Evolutionary conservation across 768 basidiomycete genomes (phyloP).

Genomic region (Amanita rimosa): DNA sequence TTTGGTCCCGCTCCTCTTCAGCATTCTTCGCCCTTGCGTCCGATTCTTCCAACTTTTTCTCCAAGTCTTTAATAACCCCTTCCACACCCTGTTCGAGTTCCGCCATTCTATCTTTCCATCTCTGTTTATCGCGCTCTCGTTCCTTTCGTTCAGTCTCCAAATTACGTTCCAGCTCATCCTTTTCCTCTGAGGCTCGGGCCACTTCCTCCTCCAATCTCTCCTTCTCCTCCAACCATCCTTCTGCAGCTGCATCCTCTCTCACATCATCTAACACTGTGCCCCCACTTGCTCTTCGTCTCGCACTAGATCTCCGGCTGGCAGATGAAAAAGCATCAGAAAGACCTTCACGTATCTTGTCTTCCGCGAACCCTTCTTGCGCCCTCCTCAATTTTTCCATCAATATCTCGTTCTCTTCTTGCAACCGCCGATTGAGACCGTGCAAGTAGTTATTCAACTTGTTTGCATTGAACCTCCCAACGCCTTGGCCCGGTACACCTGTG

Average conservation of each 20-base stretch:
- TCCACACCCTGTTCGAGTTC: slow-evolving; percentile 66
- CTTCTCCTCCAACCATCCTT: slow-evolving; percentile 66
- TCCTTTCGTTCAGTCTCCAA: slow-evolving; percentile 46
- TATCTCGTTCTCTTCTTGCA: slow-evolving; percentile 78
- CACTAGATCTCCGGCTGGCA: slow-evolving; percentile 22
- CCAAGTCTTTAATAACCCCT: slow-evolving; percentile 54
- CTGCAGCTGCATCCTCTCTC: slow-evolving; percentile 48
- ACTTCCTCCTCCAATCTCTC: slow-evolving; percentile 36
- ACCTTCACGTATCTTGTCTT: neutral
- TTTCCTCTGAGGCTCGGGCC: slow-evolving; percentile 41
- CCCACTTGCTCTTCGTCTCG: slow-evolving; percentile 35
- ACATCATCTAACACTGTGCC: slow-evolving; percentile 47
- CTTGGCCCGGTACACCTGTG: slow-evolving; percentile 42
- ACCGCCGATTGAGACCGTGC: slow-evolving; percentile 70
- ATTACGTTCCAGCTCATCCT: slow-evolving; percentile 31
- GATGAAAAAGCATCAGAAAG: slow-evolving; percentile 14
- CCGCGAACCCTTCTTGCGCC: slow-evolving; percentile 24
- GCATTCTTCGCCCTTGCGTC: slow-evolving; percentile 33
- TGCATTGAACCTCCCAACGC: slow-evolving; percentile 73
- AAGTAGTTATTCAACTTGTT: slow-evolving; percentile 79
- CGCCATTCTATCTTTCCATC: slow-evolving; percentile 59
- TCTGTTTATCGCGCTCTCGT: slow-evolving; percentile 53
- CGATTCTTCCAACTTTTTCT: slow-evolving; percentile 39
- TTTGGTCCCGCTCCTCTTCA: slow-evolving; percentile 24
- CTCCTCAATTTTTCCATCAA: slow-evolving; percentile 43